These are phyloP conservation scores for Murraya koenigii DNA, from an alignment of 345 rosid genomes.

Conservation along the genomic window DNA sequence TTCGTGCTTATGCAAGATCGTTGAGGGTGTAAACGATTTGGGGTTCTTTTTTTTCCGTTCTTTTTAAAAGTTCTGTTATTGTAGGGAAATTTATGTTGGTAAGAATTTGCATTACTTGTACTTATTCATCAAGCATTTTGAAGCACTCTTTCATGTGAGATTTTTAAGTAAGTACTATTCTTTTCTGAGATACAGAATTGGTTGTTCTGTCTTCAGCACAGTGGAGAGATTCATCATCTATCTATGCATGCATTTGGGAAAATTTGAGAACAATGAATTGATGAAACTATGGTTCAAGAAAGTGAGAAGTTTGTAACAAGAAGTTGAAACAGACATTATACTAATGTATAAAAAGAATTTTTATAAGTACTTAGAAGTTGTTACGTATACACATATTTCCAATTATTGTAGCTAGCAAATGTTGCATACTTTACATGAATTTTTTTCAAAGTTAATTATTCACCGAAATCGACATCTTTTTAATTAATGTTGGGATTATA, in stretches of 20 bases:
- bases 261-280: neutral
- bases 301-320: neutral
- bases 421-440: neutral
- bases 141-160: neutral
- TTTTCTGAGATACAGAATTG: neutral
- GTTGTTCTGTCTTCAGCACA: neutral
- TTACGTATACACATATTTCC: no score
- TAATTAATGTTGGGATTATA: no score
- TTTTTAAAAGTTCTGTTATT: neutral
- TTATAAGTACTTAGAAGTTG: neutral
- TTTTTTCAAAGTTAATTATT: neutral
- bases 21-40: neutral
- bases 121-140: neutral
- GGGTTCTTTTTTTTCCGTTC: neutral
- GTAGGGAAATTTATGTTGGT: slow-evolving; percentile 3
- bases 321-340: neutral
- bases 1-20: slow-evolving; percentile 40
- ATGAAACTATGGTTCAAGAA: neutral
- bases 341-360: neutral
- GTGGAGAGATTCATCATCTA: neutral
- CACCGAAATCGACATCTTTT: neutral
- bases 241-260: neutral
- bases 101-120: neutral
- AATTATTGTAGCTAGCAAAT: neutral
- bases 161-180: neutral